A percentile compares a stretch with the other conserved stretches of the same genome.
Evolutionary conservation across 2,329 filamentous ascomycete genomes (phyloP).

Genomic region (Fusarium sp.): DNA sequence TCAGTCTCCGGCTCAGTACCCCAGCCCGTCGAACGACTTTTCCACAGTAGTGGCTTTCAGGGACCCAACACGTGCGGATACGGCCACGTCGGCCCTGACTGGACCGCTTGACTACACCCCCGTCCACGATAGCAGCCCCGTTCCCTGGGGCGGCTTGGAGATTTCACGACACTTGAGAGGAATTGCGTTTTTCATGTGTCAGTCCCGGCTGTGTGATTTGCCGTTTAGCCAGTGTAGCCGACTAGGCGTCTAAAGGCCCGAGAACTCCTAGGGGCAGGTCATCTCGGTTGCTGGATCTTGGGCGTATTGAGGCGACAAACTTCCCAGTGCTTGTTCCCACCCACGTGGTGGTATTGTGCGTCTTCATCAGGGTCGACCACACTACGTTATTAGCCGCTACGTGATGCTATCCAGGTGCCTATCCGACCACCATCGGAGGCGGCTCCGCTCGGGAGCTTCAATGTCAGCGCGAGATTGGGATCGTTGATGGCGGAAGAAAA

Average conservation of each 20-base stretch:
- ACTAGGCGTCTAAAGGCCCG: constrained; percentile 31
- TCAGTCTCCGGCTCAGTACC: neutral
- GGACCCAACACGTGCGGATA: constrained; percentile 17
- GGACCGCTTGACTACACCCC: constrained; percentile 25
- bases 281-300: constrained; percentile 36
- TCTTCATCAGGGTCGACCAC: neutral
- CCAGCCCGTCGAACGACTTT: constrained; percentile 21
- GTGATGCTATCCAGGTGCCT: constrained; percentile 27
- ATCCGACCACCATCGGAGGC: neutral
- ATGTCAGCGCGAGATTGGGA: neutral
- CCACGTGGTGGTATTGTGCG: constrained; percentile 36
- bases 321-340: constrained; percentile 19
- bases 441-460: neutral
- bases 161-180: constrained; percentile 16
- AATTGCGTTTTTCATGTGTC: constrained; percentile 38
- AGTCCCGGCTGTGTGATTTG: constrained; percentile 27
- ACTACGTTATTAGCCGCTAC: constrained; percentile 1
- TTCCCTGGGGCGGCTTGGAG: neutral
- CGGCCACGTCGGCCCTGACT: constrained; percentile 31
- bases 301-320: constrained; percentile 18
- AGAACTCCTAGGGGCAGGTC: constrained; percentile 33
- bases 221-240: constrained; percentile 27
- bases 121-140: constrained; percentile 3
- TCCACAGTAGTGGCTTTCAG: constrained; percentile 2
- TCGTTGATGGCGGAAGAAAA: neutral